phyloP scores from a whole-genome alignment of 176 grass and related monocot species.

The Tillandsia leiboldiana region DNA sequence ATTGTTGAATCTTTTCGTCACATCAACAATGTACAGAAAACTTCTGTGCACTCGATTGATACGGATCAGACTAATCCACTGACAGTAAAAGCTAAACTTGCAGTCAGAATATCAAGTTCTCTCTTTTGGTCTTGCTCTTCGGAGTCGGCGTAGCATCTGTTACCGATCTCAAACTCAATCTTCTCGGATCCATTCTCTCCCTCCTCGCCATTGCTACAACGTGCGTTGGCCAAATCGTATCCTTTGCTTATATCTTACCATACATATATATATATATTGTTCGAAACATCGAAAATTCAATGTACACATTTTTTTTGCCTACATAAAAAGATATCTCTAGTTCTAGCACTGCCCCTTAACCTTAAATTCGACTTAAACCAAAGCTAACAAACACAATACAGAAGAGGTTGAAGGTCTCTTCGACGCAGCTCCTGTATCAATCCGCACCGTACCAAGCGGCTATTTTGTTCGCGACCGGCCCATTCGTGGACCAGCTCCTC shows the following conservation, averaged over 20 bases:
- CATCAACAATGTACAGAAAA: too few relatives aligned
- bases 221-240: constrained; percentile 99
- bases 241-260: constrained; percentile 17
- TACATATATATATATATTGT: neutral
- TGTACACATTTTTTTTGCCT: neutral
- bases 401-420: constrained; percentile 94
- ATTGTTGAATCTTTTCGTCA: too few relatives aligned
- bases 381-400: constrained; percentile 99
- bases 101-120: constrained; percentile 85
- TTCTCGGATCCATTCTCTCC: constrained; percentile 85
- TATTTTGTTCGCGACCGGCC: constrained; percentile 82
- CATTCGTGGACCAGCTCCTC: constrained; percentile 81
- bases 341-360: neutral
- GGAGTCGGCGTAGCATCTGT: constrained; percentile 96
- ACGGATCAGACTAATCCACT: neutral
- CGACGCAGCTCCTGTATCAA: constrained; percentile 88
- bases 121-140: constrained; percentile 81
- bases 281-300: neutral
- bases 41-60: neutral
- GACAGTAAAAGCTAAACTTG: constrained; percentile 21
- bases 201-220: constrained; percentile 87
- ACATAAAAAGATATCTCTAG: neutral
- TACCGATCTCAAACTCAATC: constrained; percentile 93
- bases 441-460: constrained; percentile 88
- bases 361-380: constrained; percentile 46